phyloP scores from a whole-genome alignment of 2,329 filamentous ascomycete species.

The Alternaria burnsii region DNA sequence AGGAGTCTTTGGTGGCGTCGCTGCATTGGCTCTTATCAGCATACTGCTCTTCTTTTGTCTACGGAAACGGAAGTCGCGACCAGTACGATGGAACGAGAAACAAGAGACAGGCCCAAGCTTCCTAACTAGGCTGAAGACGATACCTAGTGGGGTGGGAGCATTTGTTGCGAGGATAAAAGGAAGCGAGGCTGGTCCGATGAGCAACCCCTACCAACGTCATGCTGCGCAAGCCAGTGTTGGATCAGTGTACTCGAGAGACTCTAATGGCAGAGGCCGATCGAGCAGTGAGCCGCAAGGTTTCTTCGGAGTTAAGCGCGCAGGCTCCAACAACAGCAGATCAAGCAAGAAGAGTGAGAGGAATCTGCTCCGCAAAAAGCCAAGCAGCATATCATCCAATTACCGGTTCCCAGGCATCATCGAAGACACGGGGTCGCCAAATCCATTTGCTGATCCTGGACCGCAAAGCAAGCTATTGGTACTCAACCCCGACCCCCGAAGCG shows the following conservation, averaged over 20 bases:
- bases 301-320: conserved; percentile 32
- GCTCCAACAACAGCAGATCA: conserved; percentile 42
- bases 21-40: conserved; percentile 43
- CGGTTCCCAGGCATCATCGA: conserved; percentile 42
- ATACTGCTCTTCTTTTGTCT: conserved; percentile 46
- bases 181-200: conserved; percentile 35
- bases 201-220: conserved; percentile 43
- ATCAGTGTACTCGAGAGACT: conserved; percentile 43
- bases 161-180: conserved; percentile 42
- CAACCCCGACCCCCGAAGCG: conserved; percentile 36
- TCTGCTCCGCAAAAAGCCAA: conserved; percentile 40
- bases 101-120: conserved; percentile 17
- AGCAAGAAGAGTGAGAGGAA: conserved; percentile 45
- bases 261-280: conserved; percentile 36
- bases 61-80: conserved; percentile 40
- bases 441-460: conserved; percentile 40
- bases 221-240: conserved; percentile 41
- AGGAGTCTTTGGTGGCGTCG: conserved; percentile 46
- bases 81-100: conserved; percentile 31
- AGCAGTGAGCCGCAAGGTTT: conserved; percentile 41
- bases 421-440: conserved; percentile 36
- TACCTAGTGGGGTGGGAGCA: conserved; percentile 30
- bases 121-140: conserved; percentile 30
- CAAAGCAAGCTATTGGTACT: conserved; percentile 31
- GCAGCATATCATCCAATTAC: conserved; percentile 37